Percentiles rank a stretch among this genome's conserved stretches.
Conservation (phyloP, 78 protist species). For the Dictyostelium discoideum region DNA sequence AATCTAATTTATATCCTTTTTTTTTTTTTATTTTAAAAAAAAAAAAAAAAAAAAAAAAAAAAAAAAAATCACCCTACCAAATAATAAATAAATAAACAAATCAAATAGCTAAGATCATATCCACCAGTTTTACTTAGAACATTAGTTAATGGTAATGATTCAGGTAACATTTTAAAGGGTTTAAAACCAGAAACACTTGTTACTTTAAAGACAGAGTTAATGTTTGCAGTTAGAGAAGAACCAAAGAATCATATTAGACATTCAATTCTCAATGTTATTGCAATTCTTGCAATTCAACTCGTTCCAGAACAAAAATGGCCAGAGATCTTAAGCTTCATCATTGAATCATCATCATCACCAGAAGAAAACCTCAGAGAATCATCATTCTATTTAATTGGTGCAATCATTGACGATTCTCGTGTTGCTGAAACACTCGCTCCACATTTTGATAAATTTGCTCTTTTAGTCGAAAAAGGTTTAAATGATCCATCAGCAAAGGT, state of each 20-base stretch:
- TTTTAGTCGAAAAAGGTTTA: conserved; percentile 16
- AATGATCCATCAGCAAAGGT: conserved; percentile 23
- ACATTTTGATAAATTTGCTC: neutral
- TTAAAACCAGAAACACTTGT: neutral
- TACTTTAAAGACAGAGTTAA: neutral
- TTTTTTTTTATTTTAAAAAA: neutral
- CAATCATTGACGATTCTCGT: neutral
- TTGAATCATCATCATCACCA: neutral
- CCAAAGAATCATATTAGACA: neutral
- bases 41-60: neutral
- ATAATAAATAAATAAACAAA: neutral
- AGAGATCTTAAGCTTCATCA: conserved; percentile 13
- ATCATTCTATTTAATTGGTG: conserved; percentile 28
- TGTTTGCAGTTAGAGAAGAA: neutral
- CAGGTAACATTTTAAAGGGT: neutral
- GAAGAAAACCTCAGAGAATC: conserved; percentile 39
- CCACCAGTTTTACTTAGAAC: conserved; percentile 66
- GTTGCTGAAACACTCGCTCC: neutral
- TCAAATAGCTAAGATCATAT: neutral
- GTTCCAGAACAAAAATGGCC: conserved; percentile 28
- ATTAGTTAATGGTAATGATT: neutral
- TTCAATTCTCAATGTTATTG: conserved; percentile 18
- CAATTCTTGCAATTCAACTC: conserved; percentile 19
- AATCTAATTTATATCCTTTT: neutral
- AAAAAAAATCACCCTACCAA: neutral